Conservation (phyloP, 2,329 filamentous ascomycete species). For the Trichophyton mentagrophytes region DNA sequence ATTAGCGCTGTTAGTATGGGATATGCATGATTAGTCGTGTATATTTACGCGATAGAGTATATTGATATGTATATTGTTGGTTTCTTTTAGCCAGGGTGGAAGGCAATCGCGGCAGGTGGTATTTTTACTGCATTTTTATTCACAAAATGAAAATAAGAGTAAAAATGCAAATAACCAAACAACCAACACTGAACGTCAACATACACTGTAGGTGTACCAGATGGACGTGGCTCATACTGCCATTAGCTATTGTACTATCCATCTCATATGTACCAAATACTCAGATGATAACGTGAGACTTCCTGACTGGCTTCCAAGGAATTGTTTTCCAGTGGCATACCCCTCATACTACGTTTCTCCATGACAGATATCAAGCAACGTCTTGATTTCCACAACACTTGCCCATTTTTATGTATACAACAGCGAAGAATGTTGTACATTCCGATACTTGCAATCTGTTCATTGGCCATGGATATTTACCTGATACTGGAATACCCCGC, state of each 20-base stretch:
- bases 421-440: background rate
- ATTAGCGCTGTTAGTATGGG: background rate
- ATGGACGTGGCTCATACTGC: background rate
- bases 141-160: background rate
- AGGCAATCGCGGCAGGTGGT: background rate
- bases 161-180: too few relatives aligned
- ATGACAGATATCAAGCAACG: background rate
- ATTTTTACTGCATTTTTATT: background rate
- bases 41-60: background rate
- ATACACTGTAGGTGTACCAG: background rate
- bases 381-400: background rate
- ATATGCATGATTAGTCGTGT: background rate
- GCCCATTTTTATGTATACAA: background rate
- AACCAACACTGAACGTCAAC: background rate
- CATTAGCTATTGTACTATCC: background rate
- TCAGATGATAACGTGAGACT: background rate
- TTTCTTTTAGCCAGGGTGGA: too few relatives aligned
- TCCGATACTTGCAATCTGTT: background rate
- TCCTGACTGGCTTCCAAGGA: background rate
- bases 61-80: background rate
- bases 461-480: background rate
- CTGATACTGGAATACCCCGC: background rate
- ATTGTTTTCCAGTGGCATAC: background rate
- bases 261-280: background rate
- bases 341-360: background rate